phyloP scores from a whole-genome alignment of 805 yeast species.

The Lachancea cidri region DNA sequence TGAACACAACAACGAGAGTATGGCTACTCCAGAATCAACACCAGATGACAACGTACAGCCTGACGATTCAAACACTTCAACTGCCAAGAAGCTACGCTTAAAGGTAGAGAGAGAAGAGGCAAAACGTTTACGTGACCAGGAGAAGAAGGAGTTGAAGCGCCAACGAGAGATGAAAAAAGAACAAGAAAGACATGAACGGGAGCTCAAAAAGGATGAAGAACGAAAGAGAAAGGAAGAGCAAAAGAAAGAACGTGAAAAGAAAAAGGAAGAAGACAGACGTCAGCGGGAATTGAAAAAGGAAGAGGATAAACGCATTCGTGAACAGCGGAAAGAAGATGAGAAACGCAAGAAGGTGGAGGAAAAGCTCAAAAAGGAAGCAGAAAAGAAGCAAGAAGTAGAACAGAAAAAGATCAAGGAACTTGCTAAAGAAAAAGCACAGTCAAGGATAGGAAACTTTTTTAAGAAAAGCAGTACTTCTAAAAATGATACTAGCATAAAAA shows the following conservation, averaged over 20 bases:
- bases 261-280: conserved; percentile 18
- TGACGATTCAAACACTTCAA: not conserved
- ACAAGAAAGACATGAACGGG: conserved; percentile 29
- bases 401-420: conserved; percentile 28
- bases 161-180: conserved; percentile 15
- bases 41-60: too few relatives aligned
- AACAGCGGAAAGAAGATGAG: conserved; percentile 15
- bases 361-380: conserved; percentile 18
- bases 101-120: conserved; percentile 9
- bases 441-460: conserved; percentile 35
- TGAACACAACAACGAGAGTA: not conserved
- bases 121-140: conserved; percentile 14
- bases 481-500: conserved; percentile 17
- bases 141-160: conserved; percentile 18
- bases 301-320: conserved; percentile 13
- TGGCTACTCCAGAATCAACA: too few relatives aligned
- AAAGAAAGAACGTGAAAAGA: conserved; percentile 21
- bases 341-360: conserved; percentile 24
- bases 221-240: conserved; percentile 23
- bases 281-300: conserved; percentile 19
- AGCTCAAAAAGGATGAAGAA: conserved; percentile 33
- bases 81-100: not conserved
- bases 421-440: conserved; percentile 35
- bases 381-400: conserved; percentile 18
- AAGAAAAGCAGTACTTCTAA: conserved; percentile 28